Base-by-base conservation (phyloP, 805 yeast species). In the Millerago galiae region DNA sequence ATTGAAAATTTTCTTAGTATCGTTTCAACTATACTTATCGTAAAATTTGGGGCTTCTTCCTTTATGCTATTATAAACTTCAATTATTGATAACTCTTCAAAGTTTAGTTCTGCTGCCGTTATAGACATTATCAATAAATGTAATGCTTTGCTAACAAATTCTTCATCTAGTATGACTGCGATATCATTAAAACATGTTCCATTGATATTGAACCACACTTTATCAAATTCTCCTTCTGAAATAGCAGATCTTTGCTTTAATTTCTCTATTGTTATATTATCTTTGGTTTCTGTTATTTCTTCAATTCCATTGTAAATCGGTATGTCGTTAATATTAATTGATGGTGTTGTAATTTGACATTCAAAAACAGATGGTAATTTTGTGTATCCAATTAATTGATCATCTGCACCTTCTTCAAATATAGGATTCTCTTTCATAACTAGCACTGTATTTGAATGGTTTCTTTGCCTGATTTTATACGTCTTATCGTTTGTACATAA, bases 361-460 rank as follows among this genome's bases (percentile, higher is more conserved):
- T 72, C 78, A 32, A 65, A 62, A 29, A 66, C 68, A 4, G 59
- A 56, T 5, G 56, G 51, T 35, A 70, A 65, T 5, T 53, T 51
- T 12, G 63, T 43, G 52, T 62, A 53, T 43, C 70, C 62, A 60
- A 68, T 43, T 18, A 61, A 12, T 59, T 41, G 40, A 12, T 49
- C 47, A 1, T 66, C 41, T 7, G 48, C 53, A 5, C 47, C 54
- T 1, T 61, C 56, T 6, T 53, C 59, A 11, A 44, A 50, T 0
- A 56, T 51, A 5, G 52, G 57, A n/a, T 21, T 32, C 16, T 43
- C 37, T 18, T 59, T 59, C 57, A 77, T 56, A 17, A 89, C 47
- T 50, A 88, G 58, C n/a, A 85, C 80, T 5, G 91, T 75, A 59
- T 91, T 89, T 8, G 96, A 84, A 60, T 91, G 97, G 56, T 87